phyloP scores from a whole-genome alignment of 495 filamentous ascomycete species.

The Thermochaetoides thermophila region DNA sequence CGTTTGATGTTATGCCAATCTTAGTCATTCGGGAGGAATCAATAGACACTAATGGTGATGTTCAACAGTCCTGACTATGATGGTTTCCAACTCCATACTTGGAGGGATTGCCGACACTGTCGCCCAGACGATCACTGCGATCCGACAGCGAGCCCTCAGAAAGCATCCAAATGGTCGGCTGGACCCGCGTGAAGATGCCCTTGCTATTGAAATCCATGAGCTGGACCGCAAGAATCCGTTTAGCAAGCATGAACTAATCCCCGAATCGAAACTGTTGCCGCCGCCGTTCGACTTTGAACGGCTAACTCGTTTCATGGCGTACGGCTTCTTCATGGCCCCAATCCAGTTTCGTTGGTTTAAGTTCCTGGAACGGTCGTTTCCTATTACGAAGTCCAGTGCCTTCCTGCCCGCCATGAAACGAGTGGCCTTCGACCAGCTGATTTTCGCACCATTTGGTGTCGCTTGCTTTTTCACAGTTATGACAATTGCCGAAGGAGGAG shows the following conservation, averaged over 20 bases:
- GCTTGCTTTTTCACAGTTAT: conserved; percentile 88
- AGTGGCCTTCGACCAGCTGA: conserved; percentile 85
- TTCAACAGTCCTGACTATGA: conserved; percentile 74
- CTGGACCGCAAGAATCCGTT: conserved; percentile 72
- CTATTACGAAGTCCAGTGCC: conserved; percentile 61
- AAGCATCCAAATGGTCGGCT: conserved; percentile 29
- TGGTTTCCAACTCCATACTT: conserved; percentile 92
- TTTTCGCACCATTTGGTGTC: conserved; percentile 87
- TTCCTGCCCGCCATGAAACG: conserved; percentile 72
- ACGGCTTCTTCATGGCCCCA: conserved; percentile 90
- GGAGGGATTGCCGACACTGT: conserved; percentile 79
- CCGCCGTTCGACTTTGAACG: conserved; percentile 93
- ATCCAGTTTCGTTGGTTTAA: conserved; percentile 95
- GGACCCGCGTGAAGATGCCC: conserved; percentile 45
- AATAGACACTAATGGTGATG: too few species aligned
- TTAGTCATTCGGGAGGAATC: too few species aligned
- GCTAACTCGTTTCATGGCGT: conserved; percentile 84
- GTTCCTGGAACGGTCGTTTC: conserved; percentile 71
- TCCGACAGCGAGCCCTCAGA: conserved; percentile 51
- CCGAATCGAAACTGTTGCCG: conserved; percentile 43
- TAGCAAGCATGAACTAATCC: conserved; percentile 49
- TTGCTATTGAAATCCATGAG: conserved; percentile 82
- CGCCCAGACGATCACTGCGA: conserved; percentile 79
- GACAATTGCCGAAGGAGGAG: conserved; percentile 91
- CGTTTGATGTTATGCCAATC: neutral